These are phyloP conservation scores for Aphanomyces invadans DNA, from an alignment of 352 stramenopile genomes.

Conservation along the genomic window DNA sequence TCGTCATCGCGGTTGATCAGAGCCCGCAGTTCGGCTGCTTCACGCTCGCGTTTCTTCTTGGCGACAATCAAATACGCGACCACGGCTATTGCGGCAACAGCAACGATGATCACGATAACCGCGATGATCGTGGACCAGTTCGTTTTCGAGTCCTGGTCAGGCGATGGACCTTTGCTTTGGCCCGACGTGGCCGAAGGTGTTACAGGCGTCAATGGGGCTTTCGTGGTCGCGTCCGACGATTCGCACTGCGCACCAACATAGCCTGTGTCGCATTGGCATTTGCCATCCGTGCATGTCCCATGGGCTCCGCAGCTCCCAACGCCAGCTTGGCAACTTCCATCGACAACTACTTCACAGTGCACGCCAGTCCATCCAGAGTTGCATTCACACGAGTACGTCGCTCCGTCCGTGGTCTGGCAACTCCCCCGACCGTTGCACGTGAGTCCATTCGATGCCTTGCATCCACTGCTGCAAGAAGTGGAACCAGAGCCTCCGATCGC, in stretches of 20 bases:
- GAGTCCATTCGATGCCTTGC: conserved; percentile 20
- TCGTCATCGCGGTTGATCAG: conserved; percentile 40
- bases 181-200: conserved; percentile 18
- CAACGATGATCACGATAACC: conserved; percentile 43
- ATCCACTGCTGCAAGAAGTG: conserved; percentile 10
- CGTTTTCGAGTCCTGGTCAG: conserved; percentile 29
- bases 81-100: conserved; percentile 34
- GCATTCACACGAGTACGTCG: conserved; percentile 46
- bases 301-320: conserved; percentile 40
- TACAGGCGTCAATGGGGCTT: not conserved
- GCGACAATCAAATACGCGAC: conserved; percentile 56
- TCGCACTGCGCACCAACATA: conserved; percentile 48
- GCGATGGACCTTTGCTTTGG: conserved; percentile 13
- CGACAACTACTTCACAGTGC: conserved; percentile 48
- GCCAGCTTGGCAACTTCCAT: conserved; percentile 38
- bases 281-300: conserved; percentile 36
- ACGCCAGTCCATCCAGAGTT: conserved; percentile 61
- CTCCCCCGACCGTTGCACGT: conserved; percentile 63
- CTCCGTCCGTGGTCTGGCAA: conserved; percentile 32
- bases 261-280: conserved; percentile 34
- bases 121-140: conserved; percentile 43
- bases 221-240: conserved; percentile 27
- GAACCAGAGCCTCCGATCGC: conserved; percentile 12
- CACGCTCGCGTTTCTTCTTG: conserved; percentile 58
- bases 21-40: conserved; percentile 35